Evolutionary conservation across 2,329 filamentous ascomycete genomes (phyloP).

Genomic region (Sclerotinia borealis): DNA sequence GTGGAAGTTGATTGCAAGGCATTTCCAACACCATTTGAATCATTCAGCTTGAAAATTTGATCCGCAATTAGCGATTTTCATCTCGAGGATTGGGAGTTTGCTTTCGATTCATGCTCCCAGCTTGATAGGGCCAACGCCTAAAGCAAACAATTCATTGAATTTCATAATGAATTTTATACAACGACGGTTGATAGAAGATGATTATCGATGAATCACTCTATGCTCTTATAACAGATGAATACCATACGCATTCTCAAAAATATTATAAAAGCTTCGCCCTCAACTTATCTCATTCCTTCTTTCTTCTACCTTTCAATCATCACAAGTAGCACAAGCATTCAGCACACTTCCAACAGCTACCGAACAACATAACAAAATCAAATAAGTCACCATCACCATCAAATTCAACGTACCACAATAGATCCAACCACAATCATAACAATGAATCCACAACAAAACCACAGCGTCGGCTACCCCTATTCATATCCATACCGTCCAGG

Average conservation of each 20-base stretch:
- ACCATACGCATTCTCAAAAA: neutral
- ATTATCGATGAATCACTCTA: neutral
- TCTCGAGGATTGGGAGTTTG: neutral
- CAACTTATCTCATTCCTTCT: neutral
- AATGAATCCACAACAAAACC: neutral
- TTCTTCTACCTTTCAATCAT: neutral
- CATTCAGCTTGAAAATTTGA: no score
- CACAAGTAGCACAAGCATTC: neutral
- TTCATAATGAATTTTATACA: neutral
- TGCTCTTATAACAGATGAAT: neutral
- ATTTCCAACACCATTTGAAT: no score
- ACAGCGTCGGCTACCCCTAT: no score
- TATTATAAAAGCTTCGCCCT: neutral
- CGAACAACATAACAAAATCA: neutral
- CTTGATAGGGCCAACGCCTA: neutral
- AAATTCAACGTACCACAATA: neutral
- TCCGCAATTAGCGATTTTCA: neutral
- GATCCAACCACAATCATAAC: no score
- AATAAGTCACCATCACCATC: neutral
- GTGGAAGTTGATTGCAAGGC: no score
- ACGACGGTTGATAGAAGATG: accelerated
- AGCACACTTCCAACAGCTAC: no score
- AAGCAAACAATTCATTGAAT: neutral
- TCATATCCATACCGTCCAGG: neutral
- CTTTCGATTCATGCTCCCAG: neutral